Base-by-base conservation (phyloP, 495 filamentous ascomycete genomes). In the Neurospora sp. region DNA sequence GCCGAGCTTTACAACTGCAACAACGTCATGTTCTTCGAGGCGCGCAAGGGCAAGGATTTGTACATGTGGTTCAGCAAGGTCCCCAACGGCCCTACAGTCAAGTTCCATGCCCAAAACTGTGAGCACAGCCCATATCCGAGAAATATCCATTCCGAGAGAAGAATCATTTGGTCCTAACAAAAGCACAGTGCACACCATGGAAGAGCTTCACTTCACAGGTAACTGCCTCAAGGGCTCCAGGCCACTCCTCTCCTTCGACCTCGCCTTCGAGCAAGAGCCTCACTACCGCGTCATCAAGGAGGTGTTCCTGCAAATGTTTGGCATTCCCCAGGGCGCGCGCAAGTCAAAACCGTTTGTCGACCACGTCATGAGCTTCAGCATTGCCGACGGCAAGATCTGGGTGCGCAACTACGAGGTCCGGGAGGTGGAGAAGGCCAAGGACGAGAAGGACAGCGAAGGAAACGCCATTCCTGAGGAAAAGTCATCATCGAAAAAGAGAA, bases 1-100 rank as follows among this genome's bases (percentile, higher is more conserved):
- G 96, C 96, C 45, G 95, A 99, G 76, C 89, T 99, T 22, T 97
- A 98, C 86, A 98, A 97, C 76, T 98, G 95, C 89, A 99, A 99
- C 84, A 96, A 98, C 82, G 90, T 98, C 70, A 87, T 97, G 74
- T 99, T 97, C 84, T 96, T 98, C 80, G 96, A 99, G 84, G 96
- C 94, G 71, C 86, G 94, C 74, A 99, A 98, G 83, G 93, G 93
- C 44, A 91, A 96, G 81, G 96, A 98, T 86, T 83, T 96, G 41
- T 99, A 97, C 80, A 87, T 95, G 61, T 97, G 95, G 95, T 87
- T 98, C 79, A 88, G 91, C 82, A 96, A 96, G 78, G 91, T 94
- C 3, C 96, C 96, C 9, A 99, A 99, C 79, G 96, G 96, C 0
- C 96, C 95, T 6, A 97, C 94, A 0, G 88, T 97, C 74, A 98